Base-by-base conservation (phyloP, 345 rosid species). In the Salix purpurea region DNA sequence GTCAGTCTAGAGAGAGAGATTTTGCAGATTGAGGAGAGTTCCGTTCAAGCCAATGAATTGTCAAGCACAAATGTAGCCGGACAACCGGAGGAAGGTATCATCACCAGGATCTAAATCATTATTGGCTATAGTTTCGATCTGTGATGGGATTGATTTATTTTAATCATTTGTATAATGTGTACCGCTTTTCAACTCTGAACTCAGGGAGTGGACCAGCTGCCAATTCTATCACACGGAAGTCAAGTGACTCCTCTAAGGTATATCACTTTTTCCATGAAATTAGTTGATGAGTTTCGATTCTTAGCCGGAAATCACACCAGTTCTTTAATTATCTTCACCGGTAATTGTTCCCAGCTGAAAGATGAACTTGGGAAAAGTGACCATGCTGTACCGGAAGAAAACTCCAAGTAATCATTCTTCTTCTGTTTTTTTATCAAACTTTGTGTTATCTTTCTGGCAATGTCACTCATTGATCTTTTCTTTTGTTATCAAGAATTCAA, bases 1-100 rank as follows among this genome's bases (percentile, higher is more conserved):
- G 92, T 88, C 64, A 76, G 69, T 46, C 44, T 94, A 37, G 98
- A 94, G 83, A 89, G 78, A 42, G 97, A 94, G 87, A 94, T 94
- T 68, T 77, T 76, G 83, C 93, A 94, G 81, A 91, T 92, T 54
- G 91, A 92, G 85, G 90, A 92, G 86, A 75, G 75, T 65, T 87
- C 94, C 9, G 82, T 88, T 87, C 91, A 85, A 80, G 89, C 84
- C 73, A 86, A 88, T 77, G 94, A 88, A 70, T 72, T 80, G 46
- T 78, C 85, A 52, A 80, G 61, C 73, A 69, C 82, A 60, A 39
- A 65, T 77, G 76, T 21, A 8, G 66, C 78, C 61, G 85, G 80
- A 32, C 84, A 72, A 65, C 68, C 36, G 61, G 90, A 83, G 58
- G 85, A 85, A 46, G 97, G 97, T 92, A 83, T 50, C 23, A 10